Conservation (phyloP, 345 rosid species). For the Syzygium oleosum region DNA sequence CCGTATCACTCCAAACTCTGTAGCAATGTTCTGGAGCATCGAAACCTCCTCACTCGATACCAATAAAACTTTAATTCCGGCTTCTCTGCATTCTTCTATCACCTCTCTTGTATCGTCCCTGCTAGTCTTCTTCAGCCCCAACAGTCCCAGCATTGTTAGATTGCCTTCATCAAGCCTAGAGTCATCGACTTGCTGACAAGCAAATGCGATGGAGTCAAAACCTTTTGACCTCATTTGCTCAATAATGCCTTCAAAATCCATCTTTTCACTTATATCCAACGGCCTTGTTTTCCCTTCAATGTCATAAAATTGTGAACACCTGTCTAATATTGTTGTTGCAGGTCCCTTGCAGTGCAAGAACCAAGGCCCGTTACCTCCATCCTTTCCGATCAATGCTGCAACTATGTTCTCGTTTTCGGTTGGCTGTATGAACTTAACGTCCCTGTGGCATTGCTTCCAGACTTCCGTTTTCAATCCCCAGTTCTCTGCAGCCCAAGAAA, state of each 20-base stretch:
- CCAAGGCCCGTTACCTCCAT: not conserved
- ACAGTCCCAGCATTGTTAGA: not conserved
- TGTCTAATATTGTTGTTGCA: not conserved
- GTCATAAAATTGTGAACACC: not conserved
- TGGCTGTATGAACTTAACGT: not conserved
- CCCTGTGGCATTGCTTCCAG: not conserved
- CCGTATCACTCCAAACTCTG: not conserved
- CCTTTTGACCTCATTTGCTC: not conserved
- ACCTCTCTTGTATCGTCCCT: not conserved
- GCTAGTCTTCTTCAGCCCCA: not conserved
- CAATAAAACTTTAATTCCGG: not conserved
- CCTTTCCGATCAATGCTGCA: not conserved
- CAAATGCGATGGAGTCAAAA: not conserved
- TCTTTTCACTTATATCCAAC: not conserved
- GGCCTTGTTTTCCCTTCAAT: not conserved
- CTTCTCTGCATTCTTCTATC: not conserved
- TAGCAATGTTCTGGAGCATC: not conserved
- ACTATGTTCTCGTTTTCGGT: not conserved
- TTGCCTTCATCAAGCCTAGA: not conserved
- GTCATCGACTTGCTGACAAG: not conserved
- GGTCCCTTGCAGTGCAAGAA: not conserved
- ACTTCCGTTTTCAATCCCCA: not conserved
- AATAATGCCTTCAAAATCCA: not conserved
- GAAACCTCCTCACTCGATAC: not conserved
- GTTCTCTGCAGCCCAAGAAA: not conserved